Base-by-base conservation (phyloP, 345 rosid species). In the Hibiscus trionum region DNA sequence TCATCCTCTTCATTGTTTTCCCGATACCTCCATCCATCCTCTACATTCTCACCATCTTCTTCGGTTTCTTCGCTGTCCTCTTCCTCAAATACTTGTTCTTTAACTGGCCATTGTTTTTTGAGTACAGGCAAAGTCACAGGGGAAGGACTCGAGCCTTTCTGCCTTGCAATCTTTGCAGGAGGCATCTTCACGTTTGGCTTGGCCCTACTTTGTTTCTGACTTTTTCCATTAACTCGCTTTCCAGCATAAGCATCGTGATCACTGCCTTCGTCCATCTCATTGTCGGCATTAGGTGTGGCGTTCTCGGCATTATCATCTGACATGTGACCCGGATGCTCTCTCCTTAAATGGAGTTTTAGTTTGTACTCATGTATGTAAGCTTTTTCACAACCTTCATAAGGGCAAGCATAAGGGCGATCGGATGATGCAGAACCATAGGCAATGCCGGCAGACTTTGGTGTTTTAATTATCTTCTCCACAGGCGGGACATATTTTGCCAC, bases 341-440 rank as follows among this genome's bases (percentile, higher is more conserved):
- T 89, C 82, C 88, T 85, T 56, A 95, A 73, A 82, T 95, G 99
- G 76, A 92, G 98, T 80, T 90, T 95, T 68, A 92, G 98, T 86
- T 95, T 92, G 88, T 95, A 95, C 76, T 92, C 98, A 78, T 95
- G 99, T 73, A 92, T 95, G 83, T 92, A 95, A 42, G 97, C 93
- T 83, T 95, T 95, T 68, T 88, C 92, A 70, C 99, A 92, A 21
- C 90, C 93, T 42, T 92, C 93, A 31, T 89, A 95, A 6, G 98
- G 99, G 78, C 99, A 95, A 50, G 85, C 93, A 39, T 86, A 89
- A 72, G 99, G 99, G 11, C 97, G 98, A 64, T 89, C 98, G 5
- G 84, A 81, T 62, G 97, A 83, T 50, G 91, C 88, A 3, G 96
- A 79, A 53, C 82, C 91, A 78, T 81, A 88, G 44, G 75, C 82